Evolutionary conservation across 352 stramenopile species (phyloP).

Genomic region (Globisporangium barbulae): DNA sequence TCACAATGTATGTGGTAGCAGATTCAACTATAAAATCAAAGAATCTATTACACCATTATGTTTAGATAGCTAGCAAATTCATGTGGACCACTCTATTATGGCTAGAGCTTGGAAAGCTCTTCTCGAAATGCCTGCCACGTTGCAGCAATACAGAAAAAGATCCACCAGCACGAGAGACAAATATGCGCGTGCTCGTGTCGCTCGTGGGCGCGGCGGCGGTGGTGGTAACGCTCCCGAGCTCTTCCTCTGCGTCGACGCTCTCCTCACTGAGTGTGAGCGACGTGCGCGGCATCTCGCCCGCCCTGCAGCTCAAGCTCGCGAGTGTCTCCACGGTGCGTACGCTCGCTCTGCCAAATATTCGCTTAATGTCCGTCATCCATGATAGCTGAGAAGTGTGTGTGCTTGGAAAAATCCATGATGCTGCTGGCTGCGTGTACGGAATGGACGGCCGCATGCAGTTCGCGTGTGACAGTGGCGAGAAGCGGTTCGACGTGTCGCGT

Average conservation of each 20-base stretch:
- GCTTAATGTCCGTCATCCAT: background rate
- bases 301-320: constrained; percentile 36
- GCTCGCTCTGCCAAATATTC: constrained; percentile 3
- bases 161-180: background rate
- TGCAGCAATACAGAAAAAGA: constrained; percentile 1
- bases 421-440: background rate
- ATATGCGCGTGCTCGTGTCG: constrained; percentile 9
- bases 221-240: constrained; percentile 20
- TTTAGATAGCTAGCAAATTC: too few species aligned
- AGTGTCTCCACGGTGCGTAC: constrained; percentile 33
- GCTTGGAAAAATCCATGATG: background rate
- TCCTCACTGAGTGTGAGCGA: constrained; percentile 21
- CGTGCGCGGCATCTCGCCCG: constrained; percentile 36
- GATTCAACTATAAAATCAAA: too few species aligned
- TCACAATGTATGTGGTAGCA: background rate
- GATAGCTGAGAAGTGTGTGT: background rate
- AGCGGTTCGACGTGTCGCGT: constrained; percentile 42
- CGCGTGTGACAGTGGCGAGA: constrained; percentile 57
- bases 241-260: constrained; percentile 5
- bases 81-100: background rate
- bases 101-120: background rate
- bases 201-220: background rate
- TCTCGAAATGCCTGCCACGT: constrained; percentile 7
- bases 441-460: constrained; percentile 33
- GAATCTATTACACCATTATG: too few species aligned